Percentiles rank a stretch among this genome's conserved stretches.
Conservation (phyloP, 139 green algal species). For the Tetradesmus lagerheimii region DNA sequence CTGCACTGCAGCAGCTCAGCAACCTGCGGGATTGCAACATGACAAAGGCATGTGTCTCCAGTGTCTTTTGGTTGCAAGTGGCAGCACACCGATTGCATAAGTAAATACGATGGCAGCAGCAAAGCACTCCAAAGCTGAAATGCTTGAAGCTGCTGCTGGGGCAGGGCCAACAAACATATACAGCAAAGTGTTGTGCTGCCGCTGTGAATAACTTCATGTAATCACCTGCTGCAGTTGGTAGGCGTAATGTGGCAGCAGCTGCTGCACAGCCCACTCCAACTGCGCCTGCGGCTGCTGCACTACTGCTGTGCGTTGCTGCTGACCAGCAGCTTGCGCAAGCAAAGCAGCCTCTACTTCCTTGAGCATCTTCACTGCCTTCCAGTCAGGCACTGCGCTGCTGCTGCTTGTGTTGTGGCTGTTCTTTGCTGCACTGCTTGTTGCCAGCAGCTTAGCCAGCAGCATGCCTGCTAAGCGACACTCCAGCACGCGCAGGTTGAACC, state of each 20-base stretch:
- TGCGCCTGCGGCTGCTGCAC: background rate
- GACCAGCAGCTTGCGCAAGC: background rate
- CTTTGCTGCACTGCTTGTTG: background rate
- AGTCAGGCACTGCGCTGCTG: background rate
- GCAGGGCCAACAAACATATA: too few species aligned
- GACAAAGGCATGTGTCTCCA: background rate
- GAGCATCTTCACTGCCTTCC: conserved; percentile 2
- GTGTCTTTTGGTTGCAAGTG: background rate
- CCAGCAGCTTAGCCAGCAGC: conserved; percentile 77
- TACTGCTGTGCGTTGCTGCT: background rate
- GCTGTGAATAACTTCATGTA: too few species aligned
- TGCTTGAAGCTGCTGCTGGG: background rate
- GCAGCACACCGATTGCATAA: background rate
- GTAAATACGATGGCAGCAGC: too few species aligned
- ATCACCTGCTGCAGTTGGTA: conserved; percentile 27
- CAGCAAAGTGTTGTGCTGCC: too few species aligned
- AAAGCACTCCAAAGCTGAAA: too few species aligned
- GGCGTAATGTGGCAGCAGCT: conserved; percentile 15
- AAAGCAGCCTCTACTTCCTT: background rate
- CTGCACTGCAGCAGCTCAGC: background rate
- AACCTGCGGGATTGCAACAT: background rate
- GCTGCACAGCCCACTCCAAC: conserved; percentile 23
- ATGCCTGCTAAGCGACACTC: conserved; percentile 92
- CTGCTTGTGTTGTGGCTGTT: background rate
- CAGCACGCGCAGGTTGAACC: conserved; percentile 97